Conservation (phyloP, 2,329 filamentous ascomycete species). For the Ophiostoma novo-ulmi region DNA sequence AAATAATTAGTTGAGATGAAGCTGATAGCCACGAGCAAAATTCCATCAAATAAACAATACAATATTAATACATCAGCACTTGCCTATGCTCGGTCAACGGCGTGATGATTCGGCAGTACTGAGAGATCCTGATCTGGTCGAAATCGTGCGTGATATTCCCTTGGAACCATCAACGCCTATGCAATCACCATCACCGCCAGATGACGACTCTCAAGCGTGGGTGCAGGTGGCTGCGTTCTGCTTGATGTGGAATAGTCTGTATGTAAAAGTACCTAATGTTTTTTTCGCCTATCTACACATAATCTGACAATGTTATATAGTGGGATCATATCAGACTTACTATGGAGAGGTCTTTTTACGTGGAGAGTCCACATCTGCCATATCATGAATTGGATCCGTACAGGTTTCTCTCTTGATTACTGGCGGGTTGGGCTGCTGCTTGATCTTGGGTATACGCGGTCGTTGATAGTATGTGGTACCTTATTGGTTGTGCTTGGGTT, state of each 20-base stretch:
- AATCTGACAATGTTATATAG: not conserved
- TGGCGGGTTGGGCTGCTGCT: slow-evolving; percentile 39
- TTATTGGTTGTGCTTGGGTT: slow-evolving; percentile 44
- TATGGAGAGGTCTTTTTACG: not conserved
- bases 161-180: not conserved
- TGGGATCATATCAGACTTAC: slow-evolving; percentile 1
- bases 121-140: not conserved
- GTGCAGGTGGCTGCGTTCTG: slow-evolving; percentile 19
- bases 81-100: not conserved
- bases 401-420: slow-evolving; percentile 42
- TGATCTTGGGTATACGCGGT: slow-evolving; percentile 40
- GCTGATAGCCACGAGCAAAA: not conserved
- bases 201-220: slow-evolving; percentile 16
- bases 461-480: slow-evolving; percentile 35
- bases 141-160: not conserved
- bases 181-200: not conserved
- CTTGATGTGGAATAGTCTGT: slow-evolving; percentile 17
- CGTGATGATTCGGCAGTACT: not conserved
- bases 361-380: slow-evolving; percentile 32
- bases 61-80: not conserved
- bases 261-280: slow-evolving; percentile 6
- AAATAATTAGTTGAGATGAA: no score
- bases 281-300: not conserved
- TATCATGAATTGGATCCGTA: slow-evolving; percentile 48
- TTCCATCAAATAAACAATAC: not conserved